Evolutionary conservation across 2,329 filamentous ascomycete genomes (phyloP), one percentile per base, ranked within the genome.

Genomic region (Cladobotryum mycophilum): DNA sequence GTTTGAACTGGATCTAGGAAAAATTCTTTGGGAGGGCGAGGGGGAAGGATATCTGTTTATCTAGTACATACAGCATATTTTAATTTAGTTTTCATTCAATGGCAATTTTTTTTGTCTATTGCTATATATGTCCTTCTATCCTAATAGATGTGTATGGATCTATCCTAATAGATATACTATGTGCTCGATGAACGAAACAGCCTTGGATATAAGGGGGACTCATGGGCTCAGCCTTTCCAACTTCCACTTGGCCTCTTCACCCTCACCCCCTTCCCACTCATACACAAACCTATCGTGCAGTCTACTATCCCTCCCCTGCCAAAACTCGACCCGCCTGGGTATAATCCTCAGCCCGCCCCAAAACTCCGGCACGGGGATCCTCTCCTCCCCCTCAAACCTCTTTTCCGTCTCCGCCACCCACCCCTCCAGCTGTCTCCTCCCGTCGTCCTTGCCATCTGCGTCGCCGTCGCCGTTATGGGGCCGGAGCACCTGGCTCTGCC

Each of bases 221-320:
- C 63, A 91, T 15, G 88, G 88, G 63, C 87, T 91, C 66, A 91
- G 66, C 61, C 88, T 82, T 60, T 89, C 78, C 59, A 93, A 70
- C 62, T 70, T 79, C 87, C 86, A 91, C 49, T 70, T 67, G 14
- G 60, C 70, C 11, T 61, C 65, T 45, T 71, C 74, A 14, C 52
- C 40, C 15, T 61, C 67, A 18, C 60, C 68, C 47, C 72, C 74
- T 45, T 80, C 76, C 65, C 80, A 83, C 50, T 82, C 81, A 70
- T 96, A 97, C 55, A 84, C 79, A 67, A 99, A 97, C 20, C 93
- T 85, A 75, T 99, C 93, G 71, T 99, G 93, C 68, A 99, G 71
- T 53, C 93, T 79, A 70, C 86, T 96, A 64, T 89, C 80, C 61
- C 93, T 80, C 3, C 93, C 93, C 75, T 96, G 91, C 83, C 93